Conservation (phyloP, 352 stramenopile genomes). For the Thalassiosira hispida region DNA sequence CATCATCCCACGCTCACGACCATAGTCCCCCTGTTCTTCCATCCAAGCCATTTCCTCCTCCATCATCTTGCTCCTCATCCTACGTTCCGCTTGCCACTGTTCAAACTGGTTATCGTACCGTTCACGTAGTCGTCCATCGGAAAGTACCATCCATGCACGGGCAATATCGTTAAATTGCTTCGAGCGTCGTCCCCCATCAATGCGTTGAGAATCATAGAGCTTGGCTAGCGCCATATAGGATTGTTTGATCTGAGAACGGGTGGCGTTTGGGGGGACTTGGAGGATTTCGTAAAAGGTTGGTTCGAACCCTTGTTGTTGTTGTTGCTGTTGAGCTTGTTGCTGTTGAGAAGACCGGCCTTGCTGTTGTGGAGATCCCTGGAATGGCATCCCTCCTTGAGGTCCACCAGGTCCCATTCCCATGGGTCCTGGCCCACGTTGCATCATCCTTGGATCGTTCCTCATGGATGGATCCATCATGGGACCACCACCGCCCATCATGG, state of each 20-base stretch:
- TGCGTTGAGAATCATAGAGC: slow-evolving; percentile 8
- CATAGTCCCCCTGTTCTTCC: neutral
- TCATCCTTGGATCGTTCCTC: neutral
- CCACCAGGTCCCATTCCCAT: too few species aligned
- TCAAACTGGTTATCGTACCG: slow-evolving; percentile 31
- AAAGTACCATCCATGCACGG: slow-evolving; percentile 49
- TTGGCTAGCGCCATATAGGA: slow-evolving; percentile 35
- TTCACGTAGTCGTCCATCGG: slow-evolving; percentile 23
- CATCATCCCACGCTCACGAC: neutral
- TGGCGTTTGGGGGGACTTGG: slow-evolving; percentile 25
- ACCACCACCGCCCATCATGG: neutral
- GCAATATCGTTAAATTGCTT: slow-evolving; percentile 50
- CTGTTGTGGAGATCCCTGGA: slow-evolving; percentile 7
- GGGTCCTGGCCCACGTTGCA: neutral
- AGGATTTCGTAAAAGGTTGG: slow-evolving; percentile 45
- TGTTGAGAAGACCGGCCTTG: slow-evolving; percentile 11
- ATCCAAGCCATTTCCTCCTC: slow-evolving; percentile 9
- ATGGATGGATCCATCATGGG: neutral
- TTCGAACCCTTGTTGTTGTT: slow-evolving; percentile 4
- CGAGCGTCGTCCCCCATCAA: slow-evolving; percentile 5
- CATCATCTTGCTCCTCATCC: slow-evolving; percentile 8
- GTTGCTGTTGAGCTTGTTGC: slow-evolving; percentile 22
- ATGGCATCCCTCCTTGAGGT: neutral
- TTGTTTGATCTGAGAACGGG: slow-evolving; percentile 44
- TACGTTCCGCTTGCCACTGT: neutral